A percentile compares a stretch with the other conserved stretches of the same genome.
phyloP scores from a whole-genome alignment of 2,329 filamentous ascomycete species.

The Mycosphaerella arachidis region DNA sequence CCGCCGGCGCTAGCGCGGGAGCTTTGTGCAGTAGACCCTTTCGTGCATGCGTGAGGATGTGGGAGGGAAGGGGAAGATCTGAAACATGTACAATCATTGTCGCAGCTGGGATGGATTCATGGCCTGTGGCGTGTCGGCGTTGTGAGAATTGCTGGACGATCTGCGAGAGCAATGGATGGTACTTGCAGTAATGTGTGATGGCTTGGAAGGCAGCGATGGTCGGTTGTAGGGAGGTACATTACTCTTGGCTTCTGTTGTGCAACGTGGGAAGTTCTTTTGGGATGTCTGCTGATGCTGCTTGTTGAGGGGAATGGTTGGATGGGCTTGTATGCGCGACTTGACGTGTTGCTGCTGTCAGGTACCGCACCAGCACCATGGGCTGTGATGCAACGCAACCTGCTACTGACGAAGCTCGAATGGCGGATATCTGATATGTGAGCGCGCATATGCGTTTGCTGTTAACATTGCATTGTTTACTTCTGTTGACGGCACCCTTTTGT shows the following conservation, averaged over 20 bases:
- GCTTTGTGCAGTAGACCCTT: neutral
- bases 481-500: neutral
- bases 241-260: neutral
- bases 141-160: neutral
- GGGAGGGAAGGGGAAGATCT: neutral
- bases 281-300: conserved; percentile 2
- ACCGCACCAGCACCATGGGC: neutral
- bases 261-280: neutral
- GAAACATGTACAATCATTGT: neutral
- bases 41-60: neutral
- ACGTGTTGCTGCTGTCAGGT: neutral
- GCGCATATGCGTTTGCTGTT: neutral
- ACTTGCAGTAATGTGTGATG: too few species aligned
- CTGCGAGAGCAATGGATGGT: neutral
- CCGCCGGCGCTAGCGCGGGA: neutral
- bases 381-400: neutral
- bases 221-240: neutral
- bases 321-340: neutral
- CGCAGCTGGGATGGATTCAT: neutral
- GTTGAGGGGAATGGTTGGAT: neutral
- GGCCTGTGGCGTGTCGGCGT: neutral
- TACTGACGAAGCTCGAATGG: neutral
- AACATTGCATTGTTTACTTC: neutral
- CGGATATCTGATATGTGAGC: neutral
- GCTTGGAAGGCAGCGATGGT: too few species aligned